Evolutionary conservation across 1,284 basidiomycete species (phyloP).

Genomic region (Leccinum subspadiceum): DNA sequence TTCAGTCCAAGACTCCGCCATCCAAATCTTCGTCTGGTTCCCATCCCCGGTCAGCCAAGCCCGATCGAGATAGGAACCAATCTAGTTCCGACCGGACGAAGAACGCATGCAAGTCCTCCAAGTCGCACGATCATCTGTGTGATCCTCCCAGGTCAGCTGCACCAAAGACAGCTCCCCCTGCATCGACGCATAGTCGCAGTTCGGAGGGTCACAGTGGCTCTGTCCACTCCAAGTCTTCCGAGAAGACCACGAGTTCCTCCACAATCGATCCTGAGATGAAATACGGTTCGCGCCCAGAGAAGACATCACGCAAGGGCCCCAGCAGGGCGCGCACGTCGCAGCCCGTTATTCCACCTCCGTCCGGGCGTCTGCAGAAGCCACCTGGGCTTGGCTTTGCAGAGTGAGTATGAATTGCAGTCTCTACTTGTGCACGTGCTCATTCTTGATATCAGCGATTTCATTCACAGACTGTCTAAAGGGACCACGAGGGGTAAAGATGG

Average conservation of each 20-base stretch:
- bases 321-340: conserved; percentile 18
- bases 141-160: conserved; percentile 19
- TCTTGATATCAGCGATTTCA: conserved; percentile 21
- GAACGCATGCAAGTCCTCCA: conserved; percentile 16
- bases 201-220: conserved; percentile 14
- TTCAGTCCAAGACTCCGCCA: conserved; percentile 12
- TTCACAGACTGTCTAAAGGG: conserved; percentile 28
- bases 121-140: conserved; percentile 24
- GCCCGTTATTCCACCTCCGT: conserved; percentile 29
- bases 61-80: conserved; percentile 12
- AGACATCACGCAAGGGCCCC: conserved; percentile 9
- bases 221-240: conserved; percentile 17
- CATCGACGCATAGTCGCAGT: conserved; percentile 13
- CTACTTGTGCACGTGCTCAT: conserved; percentile 11
- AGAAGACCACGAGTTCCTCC: conserved; percentile 10
- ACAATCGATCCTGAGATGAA: conserved; percentile 7
- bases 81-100: conserved; percentile 20
- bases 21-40: conserved; percentile 12
- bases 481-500: conserved; percentile 9
- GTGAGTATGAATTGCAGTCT: conserved; percentile 18
- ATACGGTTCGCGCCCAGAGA: conserved; percentile 14
- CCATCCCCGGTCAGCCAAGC: conserved; percentile 15
- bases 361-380: conserved; percentile 19
- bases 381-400: conserved; percentile 28
- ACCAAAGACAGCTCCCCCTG: conserved; percentile 6